Evolutionary conservation across 2,329 filamentous ascomycete genomes (phyloP).

Genomic region (Fusarium keratoplasticum): DNA sequence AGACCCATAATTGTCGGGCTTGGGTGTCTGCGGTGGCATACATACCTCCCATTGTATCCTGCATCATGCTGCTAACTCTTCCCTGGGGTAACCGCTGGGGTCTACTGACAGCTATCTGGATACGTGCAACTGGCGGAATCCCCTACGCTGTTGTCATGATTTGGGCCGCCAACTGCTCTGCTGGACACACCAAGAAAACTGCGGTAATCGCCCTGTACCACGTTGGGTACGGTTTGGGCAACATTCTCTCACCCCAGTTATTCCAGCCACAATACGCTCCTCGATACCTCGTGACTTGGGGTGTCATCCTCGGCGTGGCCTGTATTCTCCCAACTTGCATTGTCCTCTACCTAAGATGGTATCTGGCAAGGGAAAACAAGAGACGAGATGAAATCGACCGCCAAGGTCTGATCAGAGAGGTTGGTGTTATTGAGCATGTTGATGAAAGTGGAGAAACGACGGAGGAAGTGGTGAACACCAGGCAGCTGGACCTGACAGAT

Average conservation of each 20-base stretch:
- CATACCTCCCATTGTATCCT: not conserved
- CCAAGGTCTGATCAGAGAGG: not conserved
- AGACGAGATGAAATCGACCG: not conserved
- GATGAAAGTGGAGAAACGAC: not conserved
- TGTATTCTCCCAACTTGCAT: not conserved
- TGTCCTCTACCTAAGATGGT: not conserved
- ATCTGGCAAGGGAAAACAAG: not conserved
- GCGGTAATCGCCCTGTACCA: not conserved
- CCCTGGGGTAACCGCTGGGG: not conserved
- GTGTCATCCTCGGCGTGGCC: not conserved
- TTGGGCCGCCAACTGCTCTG: not conserved
- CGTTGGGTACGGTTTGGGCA: not conserved
- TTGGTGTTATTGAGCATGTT: not conserved
- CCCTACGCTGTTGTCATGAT: constrained; percentile 4
- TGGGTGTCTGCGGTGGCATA: not conserved
- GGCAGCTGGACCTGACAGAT: not conserved
- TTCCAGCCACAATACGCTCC: not conserved
- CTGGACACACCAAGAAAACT: not conserved
- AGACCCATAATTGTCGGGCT: not conserved
- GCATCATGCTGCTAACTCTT: not conserved
- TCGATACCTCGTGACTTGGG: not conserved
- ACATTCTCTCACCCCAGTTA: not conserved
- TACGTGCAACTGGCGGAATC: not conserved
- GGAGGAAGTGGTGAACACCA: not conserved
- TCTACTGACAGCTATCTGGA: not conserved